These are phyloP conservation scores for Rhododendron kiyosumense DNA, from an alignment of 148 eudicot species.

Conservation along the genomic window DNA sequence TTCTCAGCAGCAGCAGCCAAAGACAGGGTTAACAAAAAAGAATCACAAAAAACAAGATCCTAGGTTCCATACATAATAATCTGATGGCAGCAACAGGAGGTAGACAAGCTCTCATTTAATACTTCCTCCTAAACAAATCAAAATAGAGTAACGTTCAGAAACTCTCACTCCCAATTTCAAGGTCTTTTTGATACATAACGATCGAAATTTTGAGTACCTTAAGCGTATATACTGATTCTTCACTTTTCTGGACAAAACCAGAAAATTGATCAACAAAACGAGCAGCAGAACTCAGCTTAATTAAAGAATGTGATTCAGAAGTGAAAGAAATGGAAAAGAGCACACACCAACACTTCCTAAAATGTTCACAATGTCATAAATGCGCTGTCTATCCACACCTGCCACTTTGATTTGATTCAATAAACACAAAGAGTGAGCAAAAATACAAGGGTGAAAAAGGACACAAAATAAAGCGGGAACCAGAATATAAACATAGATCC, in stretches of 20 bases:
- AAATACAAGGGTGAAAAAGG: background rate
- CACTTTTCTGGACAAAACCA: conserved; percentile 63
- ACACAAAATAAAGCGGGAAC: background rate
- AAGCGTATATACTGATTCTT: conserved; percentile 66
- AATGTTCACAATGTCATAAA: conserved; percentile 65
- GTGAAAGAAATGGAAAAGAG: background rate
- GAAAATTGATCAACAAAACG: background rate
- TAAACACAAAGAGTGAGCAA: background rate
- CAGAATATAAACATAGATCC: background rate
- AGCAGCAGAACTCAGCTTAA: background rate
- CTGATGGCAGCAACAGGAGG: conserved; percentile 18
- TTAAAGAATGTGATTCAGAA: background rate
- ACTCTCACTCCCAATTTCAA: background rate
- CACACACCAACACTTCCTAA: conserved; percentile 83
- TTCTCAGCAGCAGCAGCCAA: background rate
- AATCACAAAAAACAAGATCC: background rate
- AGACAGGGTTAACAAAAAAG: background rate
- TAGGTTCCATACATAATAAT: conserved; percentile 26
- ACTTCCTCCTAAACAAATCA: conserved; percentile 29
- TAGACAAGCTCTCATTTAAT: conserved; percentile 31
- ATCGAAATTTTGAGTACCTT: conserved; percentile 23
- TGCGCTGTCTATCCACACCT: conserved; percentile 49
- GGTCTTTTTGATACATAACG: background rate
- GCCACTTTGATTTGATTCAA: conserved; percentile 3
- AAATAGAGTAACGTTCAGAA: background rate